A percentile compares a stretch with the other conserved stretches of the same genome.
Conservation (phyloP, 2,329 filamentous ascomycete species). For the Diplodia sapinea region DNA sequence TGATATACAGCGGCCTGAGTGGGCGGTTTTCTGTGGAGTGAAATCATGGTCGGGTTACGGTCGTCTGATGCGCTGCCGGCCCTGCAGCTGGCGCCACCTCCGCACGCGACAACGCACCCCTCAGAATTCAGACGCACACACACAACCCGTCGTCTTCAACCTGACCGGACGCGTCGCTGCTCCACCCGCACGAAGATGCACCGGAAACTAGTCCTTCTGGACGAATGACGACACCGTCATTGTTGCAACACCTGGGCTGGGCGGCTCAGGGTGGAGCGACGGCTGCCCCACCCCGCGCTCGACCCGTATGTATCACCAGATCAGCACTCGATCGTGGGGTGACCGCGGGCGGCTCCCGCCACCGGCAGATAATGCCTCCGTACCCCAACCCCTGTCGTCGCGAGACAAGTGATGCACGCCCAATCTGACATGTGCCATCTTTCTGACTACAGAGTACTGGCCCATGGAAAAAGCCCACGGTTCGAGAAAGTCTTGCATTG, state of each 20-base stretch:
- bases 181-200: conserved; percentile 18
- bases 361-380: conserved; percentile 11
- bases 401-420: not conserved
- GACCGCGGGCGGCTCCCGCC: conserved; percentile 25
- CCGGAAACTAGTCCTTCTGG: not conserved
- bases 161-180: not conserved
- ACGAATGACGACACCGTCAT: not conserved
- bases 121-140: not conserved
- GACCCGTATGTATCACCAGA: conserved; percentile 27
- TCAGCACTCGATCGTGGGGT: conserved; percentile 27
- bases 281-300: conserved; percentile 13
- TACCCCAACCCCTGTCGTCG: not conserved
- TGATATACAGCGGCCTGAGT: conserved; percentile 11
- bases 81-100: conserved; percentile 18
- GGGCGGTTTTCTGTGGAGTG: conserved; percentile 4
- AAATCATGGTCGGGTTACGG: conserved; percentile 21
- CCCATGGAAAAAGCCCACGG: not conserved
- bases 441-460: not conserved
- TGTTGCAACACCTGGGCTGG: not conserved
- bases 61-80: conserved; percentile 13
- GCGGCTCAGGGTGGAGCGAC: not conserved
- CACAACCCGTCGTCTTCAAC: not conserved
- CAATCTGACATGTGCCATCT: not conserved
- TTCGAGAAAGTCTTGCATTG: not conserved
- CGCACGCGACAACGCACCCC: conserved; percentile 22